Evolutionary conservation across 2,329 filamentous ascomycete species (phyloP).

Genomic region (Neonectria sp.): DNA sequence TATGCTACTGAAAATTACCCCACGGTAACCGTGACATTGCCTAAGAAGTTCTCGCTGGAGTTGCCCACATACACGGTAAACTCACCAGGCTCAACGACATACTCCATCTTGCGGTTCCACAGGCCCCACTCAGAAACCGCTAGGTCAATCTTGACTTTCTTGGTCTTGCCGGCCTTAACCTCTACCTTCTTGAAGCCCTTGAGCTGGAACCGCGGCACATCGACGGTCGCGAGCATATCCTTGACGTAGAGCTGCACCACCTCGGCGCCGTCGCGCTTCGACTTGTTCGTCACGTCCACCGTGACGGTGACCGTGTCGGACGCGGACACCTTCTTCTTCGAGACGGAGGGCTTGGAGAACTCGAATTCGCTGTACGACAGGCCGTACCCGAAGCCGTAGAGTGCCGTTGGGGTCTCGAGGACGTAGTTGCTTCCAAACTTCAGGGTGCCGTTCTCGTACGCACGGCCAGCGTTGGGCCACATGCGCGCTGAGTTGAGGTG

Average conservation of each 20-base stretch:
- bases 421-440: conserved; percentile 78
- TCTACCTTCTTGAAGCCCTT: conserved; percentile 78
- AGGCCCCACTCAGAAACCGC: conserved; percentile 71
- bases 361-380: conserved; percentile 76
- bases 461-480: conserved; percentile 66
- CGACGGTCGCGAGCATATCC: conserved; percentile 73
- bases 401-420: conserved; percentile 69
- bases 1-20: conserved; percentile 19
- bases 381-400: conserved; percentile 78
- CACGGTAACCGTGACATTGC: conserved; percentile 71
- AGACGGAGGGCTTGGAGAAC: conserved; percentile 69
- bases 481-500: conserved; percentile 77
- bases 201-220: conserved; percentile 75
- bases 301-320: conserved; percentile 70
- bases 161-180: conserved; percentile 72
- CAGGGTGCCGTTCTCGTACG: conserved; percentile 71
- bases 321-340: conserved; percentile 61
- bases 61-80: conserved; percentile 76
- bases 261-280: conserved; percentile 71
- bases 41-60: conserved; percentile 69
- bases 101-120: conserved; percentile 75
- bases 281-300: conserved; percentile 74
- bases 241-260: conserved; percentile 79
- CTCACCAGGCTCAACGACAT: conserved; percentile 80
- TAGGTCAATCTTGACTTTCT: conserved; percentile 64